Evolutionary conservation across 345 rosid species (phyloP).

Genomic region (Kernera saxatilis): DNA sequence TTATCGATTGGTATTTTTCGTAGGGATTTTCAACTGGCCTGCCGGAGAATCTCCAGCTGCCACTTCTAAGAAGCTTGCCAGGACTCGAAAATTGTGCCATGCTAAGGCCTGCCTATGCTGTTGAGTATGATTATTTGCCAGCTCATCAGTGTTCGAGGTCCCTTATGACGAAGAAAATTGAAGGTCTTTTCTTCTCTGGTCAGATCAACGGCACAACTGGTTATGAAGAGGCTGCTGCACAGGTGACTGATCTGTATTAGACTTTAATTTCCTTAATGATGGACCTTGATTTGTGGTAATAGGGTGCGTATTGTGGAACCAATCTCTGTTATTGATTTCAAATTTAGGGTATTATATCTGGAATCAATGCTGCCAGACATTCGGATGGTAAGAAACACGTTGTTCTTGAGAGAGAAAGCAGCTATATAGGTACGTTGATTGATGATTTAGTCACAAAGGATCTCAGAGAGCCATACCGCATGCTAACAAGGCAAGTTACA

Average conservation of each 20-base stretch:
- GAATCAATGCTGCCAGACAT: conserved; percentile 92
- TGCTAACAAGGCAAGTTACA: conserved; percentile 74
- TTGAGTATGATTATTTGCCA: conserved; percentile 95
- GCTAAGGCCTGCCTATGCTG: conserved; percentile 99
- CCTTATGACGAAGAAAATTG: conserved; percentile 88
- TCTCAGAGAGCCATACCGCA: conserved; percentile 95
- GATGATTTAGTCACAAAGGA: conserved; percentile 95
- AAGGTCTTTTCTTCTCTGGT: conserved; percentile 98
- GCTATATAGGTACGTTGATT: conserved; percentile 86
- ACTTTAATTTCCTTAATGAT: conserved; percentile 7
- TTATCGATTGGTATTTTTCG: background rate
- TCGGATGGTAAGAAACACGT: conserved; percentile 70
- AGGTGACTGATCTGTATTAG: conserved; percentile 42
- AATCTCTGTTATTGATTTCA: conserved; percentile 3
- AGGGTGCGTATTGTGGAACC: background rate
- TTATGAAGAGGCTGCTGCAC: conserved; percentile 99
- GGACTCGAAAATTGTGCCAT: conserved; percentile 96
- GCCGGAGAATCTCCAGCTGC: conserved; percentile 90
- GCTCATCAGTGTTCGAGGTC: conserved; percentile 92
- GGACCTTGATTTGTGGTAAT: conserved; percentile 1
- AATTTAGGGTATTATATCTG: conserved; percentile 80
- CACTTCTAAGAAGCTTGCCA: conserved; percentile 93
- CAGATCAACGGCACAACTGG: conserved; percentile 99
- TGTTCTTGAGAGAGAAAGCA: conserved; percentile 97
- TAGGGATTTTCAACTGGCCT: conserved; percentile 99